These are phyloP conservation scores for Vitis hybrid DNA, from an alignment of 177 flowering plant genomes.

Conservation along the genomic window DNA sequence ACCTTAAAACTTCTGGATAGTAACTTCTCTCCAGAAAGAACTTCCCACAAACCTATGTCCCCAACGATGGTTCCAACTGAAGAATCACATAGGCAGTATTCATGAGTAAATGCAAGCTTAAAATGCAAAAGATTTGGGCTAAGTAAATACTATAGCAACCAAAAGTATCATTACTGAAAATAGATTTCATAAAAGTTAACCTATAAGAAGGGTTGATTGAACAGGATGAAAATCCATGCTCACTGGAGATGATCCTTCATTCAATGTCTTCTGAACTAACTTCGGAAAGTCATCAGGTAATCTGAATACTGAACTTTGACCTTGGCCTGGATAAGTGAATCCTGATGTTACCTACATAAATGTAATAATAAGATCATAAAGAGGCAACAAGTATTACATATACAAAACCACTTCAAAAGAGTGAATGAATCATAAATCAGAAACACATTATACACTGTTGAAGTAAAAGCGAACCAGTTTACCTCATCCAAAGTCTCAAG, in stretches of 20 bases:
- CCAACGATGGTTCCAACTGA: slow-evolving; percentile 38
- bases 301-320: not conserved
- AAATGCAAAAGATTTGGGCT: too few relatives aligned
- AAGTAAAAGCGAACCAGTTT: not conserved
- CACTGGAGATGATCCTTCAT: slow-evolving; percentile 19
- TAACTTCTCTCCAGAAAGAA: slow-evolving; percentile 18
- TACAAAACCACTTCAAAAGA: not conserved
- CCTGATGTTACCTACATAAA: slow-evolving; percentile 12
- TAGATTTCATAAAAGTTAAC: slow-evolving; percentile 5
- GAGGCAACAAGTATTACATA: not conserved
- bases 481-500: slow-evolving; percentile 11
- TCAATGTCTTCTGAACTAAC: slow-evolving; percentile 20
- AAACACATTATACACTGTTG: not conserved
- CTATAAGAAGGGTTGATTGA: slow-evolving; percentile 30
- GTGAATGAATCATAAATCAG: not conserved
- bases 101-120: not conserved
- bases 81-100: slow-evolving; percentile 1
- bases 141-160: too few relatives aligned
- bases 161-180: not conserved
- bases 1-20: slow-evolving; percentile 30
- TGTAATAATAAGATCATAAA: not conserved
- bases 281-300: slow-evolving; percentile 26
- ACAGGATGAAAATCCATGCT: slow-evolving; percentile 46
- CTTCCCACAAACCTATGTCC: slow-evolving; percentile 34
- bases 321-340: slow-evolving; percentile 6